Percentiles rank a stretch among this genome's conserved stretches.
These are phyloP conservation scores for Ascochyta viciae-villosae DNA, from an alignment of 2,329 filamentous ascomycete genomes.

Conservation along the genomic window DNA sequence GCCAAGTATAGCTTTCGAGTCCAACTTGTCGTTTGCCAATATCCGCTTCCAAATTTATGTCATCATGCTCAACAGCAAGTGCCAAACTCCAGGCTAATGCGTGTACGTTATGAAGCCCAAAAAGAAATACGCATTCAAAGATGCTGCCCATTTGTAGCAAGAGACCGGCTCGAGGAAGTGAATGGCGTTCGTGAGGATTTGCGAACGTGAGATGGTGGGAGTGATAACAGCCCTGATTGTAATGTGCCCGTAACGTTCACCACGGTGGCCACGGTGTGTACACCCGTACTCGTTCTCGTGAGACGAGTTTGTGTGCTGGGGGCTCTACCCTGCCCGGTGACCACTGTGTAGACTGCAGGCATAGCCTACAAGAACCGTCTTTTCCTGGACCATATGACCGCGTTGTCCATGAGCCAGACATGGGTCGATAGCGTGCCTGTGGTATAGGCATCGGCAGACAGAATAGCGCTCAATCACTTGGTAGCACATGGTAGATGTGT, in stretches of 20 bases:
- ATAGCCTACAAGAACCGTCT: conserved; percentile 83
- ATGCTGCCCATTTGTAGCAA: conserved; percentile 23
- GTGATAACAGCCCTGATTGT: conserved; percentile 12
- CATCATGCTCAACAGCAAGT: conserved; percentile 14
- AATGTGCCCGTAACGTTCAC: conserved; percentile 1
- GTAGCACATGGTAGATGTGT: conserved; percentile 72
- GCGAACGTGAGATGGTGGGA: not conserved
- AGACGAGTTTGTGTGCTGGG: conserved; percentile 25
- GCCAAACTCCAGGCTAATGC: conserved; percentile 40
- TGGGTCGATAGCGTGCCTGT: conserved; percentile 84
- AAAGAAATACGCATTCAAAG: conserved; percentile 15
- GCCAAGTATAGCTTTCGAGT: conserved; percentile 20
- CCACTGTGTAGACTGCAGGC: conserved; percentile 68
- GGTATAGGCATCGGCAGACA: conserved; percentile 86
- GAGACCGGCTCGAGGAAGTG: conserved; percentile 35
- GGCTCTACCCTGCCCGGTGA: conserved; percentile 28
- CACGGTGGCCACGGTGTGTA: conserved; percentile 27
- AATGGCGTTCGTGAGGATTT: conserved; percentile 11
- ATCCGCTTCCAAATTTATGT: conserved; percentile 19
- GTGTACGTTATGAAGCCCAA: conserved; percentile 13
- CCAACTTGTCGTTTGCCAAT: conserved; percentile 18
- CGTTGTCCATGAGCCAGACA: conserved; percentile 77
- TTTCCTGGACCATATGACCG: conserved; percentile 74
- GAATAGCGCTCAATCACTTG: conserved; percentile 86
- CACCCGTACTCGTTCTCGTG: conserved; percentile 40